Evolutionary conservation across 2,329 filamentous ascomycete species (phyloP), one percentile per base, ranked within the genome.

Genomic region (Cladosporium velox): DNA sequence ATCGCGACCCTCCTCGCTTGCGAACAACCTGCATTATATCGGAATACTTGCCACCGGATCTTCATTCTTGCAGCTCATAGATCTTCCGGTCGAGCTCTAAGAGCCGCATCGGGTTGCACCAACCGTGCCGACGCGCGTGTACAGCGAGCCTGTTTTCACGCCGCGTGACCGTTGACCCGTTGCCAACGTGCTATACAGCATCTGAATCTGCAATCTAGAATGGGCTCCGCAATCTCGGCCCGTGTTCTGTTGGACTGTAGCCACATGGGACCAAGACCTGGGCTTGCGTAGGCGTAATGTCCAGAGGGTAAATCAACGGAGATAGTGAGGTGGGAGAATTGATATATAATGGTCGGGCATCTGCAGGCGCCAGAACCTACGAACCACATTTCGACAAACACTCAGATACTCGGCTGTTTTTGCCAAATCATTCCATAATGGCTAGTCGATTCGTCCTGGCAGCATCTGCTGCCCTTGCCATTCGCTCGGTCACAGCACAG

Each of bases 161-260:
- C 59, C 47, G 32, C 47, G 59, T 52, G 49, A 41, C 35, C 57
- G 57, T 59, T 59, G 35, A 8, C 38, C 61, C 61, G 61, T 64
- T 57, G 61, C 61, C 51, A 64, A 64, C 24, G 57, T 59, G 32
- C n/a, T 52, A 12, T 41, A 30, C 49, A 28, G 47, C 18, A 47
- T 64, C 51, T 35, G 61, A 64, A 35, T 55, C 51, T 47, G 51
- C 61, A 64, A 64, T 64, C 60, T 64, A 41, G 49, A 64, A 26
- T 41, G 38, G 34, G 7, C 60, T 21, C 10, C 24, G 32, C 26
- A 64, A 64, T 64, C 51, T 64, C 61, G 61, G 51, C 24, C 61
- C 61, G 61, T 49, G 51, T 57, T 18, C 32, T 41, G 15, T 64
- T 34, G 15, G 35, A 57, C 51, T 12, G 8, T 38, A 30, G 15